Base-by-base conservation (phyloP, 305 asterid genomes). In the Solanum hybrid region DNA sequence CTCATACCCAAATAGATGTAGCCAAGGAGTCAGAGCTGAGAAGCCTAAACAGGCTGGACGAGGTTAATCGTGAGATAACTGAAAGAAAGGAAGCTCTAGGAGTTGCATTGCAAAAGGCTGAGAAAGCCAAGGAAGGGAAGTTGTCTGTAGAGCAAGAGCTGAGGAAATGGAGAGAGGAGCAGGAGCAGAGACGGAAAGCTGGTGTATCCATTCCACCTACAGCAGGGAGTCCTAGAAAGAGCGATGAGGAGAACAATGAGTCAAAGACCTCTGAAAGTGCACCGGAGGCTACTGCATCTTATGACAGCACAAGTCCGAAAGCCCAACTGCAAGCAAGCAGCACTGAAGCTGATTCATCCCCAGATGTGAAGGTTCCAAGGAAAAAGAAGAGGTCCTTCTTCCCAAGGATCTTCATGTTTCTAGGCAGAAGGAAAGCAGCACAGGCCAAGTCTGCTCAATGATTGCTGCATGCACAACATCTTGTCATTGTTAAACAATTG, bases 371-470 rank as follows among this genome's bases (percentile, higher is more conserved):
- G 87, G 92, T n/a, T 31, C 32, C 87, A 0, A 94, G 91, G 96
- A 96, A 94, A 90, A 96, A 95, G 95, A 96, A 95, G 93, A 95
- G 90, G 87, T 93, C 97, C 24, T 92, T 94, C 93, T 94, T 97
- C 92, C 98, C 99, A 2, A 88, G 95, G 87, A 89, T 97, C 90
- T 93, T 97, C 92, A 95, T 94, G 99, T 95, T 97, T 91, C 90
- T 96, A 76, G 95, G 91, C 7, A 94, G 91, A 90, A 94, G 89
- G 94, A 96, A 95, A 92, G 39, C 93, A 92, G 39, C 93, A 61
- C 90, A 85, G 88, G 77, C 93, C 87, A 89, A 89, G 87, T 29
- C 87, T 51, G 51, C 90, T 24, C 83, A 72, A 89, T 79, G 87
- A 79, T 88, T 37, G 72, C 20, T 89, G 79, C 87, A 34, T 85